Conservation (phyloP, 2,329 filamentous ascomycete species). For the Didymella glomerata region DNA sequence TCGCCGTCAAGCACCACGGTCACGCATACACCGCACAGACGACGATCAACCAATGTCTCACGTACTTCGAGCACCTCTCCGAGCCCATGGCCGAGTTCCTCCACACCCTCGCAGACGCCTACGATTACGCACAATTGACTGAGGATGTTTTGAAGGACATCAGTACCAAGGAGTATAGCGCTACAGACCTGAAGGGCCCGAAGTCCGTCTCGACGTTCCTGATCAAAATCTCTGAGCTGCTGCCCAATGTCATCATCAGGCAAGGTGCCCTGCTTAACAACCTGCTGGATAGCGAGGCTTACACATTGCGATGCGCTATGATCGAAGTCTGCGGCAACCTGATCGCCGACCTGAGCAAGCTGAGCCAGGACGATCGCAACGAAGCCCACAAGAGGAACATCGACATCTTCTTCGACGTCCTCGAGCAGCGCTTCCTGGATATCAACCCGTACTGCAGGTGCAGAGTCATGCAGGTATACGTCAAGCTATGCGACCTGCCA, state of each 20-base stretch:
- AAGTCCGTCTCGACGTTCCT: conserved; percentile 97
- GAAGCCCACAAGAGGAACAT: conserved; percentile 96
- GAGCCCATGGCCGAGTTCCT: conserved; percentile 99
- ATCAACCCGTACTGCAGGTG: conserved; percentile 96
- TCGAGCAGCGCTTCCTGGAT: conserved; percentile 95
- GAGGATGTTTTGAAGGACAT: conserved; percentile 94
- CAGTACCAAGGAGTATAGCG: conserved; percentile 98
- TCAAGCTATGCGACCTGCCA: conserved; percentile 90
- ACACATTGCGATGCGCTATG: conserved; percentile 89
- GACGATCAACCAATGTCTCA: conserved; percentile 95
- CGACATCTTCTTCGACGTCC: conserved; percentile 94
- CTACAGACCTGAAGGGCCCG: conserved; percentile 91
- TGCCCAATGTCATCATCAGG: conserved; percentile 91
- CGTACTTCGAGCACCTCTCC: conserved; percentile 98
- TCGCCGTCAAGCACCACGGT: conserved; percentile 96
- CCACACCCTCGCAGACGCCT: conserved; percentile 94
- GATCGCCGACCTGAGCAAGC: conserved; percentile 86
- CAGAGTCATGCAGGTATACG: conserved; percentile 90
- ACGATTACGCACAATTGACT: conserved; percentile 93
- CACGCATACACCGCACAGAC: conserved; percentile 97
- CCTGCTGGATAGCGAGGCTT: conserved; percentile 93
- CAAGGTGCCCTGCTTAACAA: conserved; percentile 97
- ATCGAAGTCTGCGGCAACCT: conserved; percentile 98
- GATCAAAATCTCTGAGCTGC: conserved; percentile 89
- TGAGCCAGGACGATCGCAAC: conserved; percentile 78